Base-by-base conservation (phyloP, 2,329 filamentous ascomycete species). In the Thermoascus crustaceus region DNA sequence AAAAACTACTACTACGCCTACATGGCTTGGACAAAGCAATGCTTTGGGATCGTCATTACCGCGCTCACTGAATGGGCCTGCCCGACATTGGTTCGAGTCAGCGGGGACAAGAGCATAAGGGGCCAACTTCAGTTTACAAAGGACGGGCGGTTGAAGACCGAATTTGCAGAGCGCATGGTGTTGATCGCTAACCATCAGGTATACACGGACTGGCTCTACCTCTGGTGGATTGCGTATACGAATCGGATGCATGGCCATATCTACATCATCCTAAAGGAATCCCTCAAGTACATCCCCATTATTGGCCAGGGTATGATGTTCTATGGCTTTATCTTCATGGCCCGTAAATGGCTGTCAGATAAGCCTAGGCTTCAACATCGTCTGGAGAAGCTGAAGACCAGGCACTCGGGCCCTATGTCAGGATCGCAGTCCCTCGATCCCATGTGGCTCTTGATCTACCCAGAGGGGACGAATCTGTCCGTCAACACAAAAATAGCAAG, bases 161-260 rank as follows among this genome's bases (percentile, higher is more conserved):
- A 68, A 20, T 80, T 81, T 42, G 71, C 75, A 2, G 71, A 80
- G 42, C 67, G 77, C 10, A 57, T 80, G 39, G 69, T 80, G 6
- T 52, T 80, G 49, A 75, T 80, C 54, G 70, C 76, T 5, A 81
- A 81, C 39, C 77, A 81, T 46, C 75, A 80, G 50, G 68, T 81
- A 2, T 81, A 81, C 52, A 80, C 76, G n/a, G 77, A 81, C 48
- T 81, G 77, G 77, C 60, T 80, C 9, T 80, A 80, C 50, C 64
- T 81, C 2, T 81, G 77, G 77, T 81, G 76, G 76, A 69, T 77
- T 30, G 72, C 75, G 2, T 81, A 80, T 47, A 77, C 76, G 2
- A 76, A 76, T 47, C 63, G 66, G 40, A 78, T 78, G 72, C 76
- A 80, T 44, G 77, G 77, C 21, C 73, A 73, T 44, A 70, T 81